Evolutionary conservation across 306 rosid species (phyloP).

Genomic region (Malus sylvestris): DNA sequence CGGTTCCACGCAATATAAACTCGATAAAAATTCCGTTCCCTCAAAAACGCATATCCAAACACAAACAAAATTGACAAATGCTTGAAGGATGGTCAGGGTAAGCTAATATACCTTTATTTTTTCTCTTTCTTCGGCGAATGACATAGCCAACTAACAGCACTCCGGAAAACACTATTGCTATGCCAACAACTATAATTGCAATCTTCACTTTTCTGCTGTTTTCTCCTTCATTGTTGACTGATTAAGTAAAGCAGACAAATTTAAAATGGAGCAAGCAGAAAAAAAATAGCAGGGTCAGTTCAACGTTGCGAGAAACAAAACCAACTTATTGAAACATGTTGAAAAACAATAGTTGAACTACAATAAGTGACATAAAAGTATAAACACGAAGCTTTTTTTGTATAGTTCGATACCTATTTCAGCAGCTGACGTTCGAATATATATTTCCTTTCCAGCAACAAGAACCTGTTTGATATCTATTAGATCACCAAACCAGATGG

Average conservation of each 20-base stretch:
- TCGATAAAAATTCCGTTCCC: no score
- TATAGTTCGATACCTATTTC: slow-evolving; percentile 15
- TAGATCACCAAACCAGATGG: slow-evolving; percentile 44
- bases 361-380: background rate
- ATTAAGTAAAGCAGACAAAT: background rate
- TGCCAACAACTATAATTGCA: background rate
- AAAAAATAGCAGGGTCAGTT: background rate
- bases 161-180: slow-evolving; percentile 7
- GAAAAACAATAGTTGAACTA: no score
- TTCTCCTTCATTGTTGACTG: background rate
- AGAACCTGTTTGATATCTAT: slow-evolving; percentile 25
- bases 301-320: background rate
- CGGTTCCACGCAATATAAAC: background rate
- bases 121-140: slow-evolving; percentile 8
- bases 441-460: slow-evolving; percentile 23
- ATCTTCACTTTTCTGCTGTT: background rate
- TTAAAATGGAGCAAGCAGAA: background rate
- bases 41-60: no score
- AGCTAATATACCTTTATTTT: slow-evolving; percentile 4
- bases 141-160: slow-evolving; percentile 2
- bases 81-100: background rate
- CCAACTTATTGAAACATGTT: background rate
- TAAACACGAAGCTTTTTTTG: background rate
- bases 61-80: no score
- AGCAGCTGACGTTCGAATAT: slow-evolving; percentile 25